A percentile compares a stretch with the other conserved stretches of the same genome.
Conservation (phyloP, 345 rosid genomes). For the Lumnitzera littorea region DNA sequence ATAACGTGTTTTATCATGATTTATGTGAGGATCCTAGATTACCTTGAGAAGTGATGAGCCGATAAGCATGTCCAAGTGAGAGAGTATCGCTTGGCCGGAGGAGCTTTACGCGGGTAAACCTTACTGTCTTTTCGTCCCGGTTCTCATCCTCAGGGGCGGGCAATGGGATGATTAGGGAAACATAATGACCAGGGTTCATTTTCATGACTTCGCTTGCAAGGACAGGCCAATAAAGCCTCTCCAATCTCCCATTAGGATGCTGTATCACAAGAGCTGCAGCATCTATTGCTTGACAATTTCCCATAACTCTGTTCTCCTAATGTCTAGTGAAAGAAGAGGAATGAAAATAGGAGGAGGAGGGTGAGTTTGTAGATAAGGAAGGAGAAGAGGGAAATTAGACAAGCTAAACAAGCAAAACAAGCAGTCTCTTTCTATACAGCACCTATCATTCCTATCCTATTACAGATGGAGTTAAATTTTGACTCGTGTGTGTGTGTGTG, state of each 20-base stretch:
- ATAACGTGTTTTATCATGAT: neutral
- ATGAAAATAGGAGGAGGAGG: too few species aligned
- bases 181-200: conserved; percentile 84
- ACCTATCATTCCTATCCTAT: too few species aligned
- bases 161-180: conserved; percentile 82
- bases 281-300: conserved; percentile 93
- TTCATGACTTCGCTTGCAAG: conserved; percentile 71
- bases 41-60: conserved; percentile 95
- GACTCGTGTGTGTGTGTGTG: too few species aligned
- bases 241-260: conserved; percentile 78
- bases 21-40: neutral
- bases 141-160: conserved; percentile 27
- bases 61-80: conserved; percentile 87
- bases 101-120: conserved; percentile 87
- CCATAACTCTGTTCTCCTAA: conserved; percentile 30
- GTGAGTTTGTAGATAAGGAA: too few species aligned
- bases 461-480: too few species aligned
- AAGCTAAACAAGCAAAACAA: too few species aligned
- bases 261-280: conserved; percentile 95
- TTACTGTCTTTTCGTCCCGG: conserved; percentile 24
- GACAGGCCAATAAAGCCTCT: conserved; percentile 67
- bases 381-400: too few species aligned
- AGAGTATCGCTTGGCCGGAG: conserved; percentile 77
- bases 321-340: too few species aligned
- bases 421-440: too few species aligned